Evolutionary conservation across 2,329 filamentous ascomycete species (phyloP).

Genomic region (Fusarium sp.): DNA sequence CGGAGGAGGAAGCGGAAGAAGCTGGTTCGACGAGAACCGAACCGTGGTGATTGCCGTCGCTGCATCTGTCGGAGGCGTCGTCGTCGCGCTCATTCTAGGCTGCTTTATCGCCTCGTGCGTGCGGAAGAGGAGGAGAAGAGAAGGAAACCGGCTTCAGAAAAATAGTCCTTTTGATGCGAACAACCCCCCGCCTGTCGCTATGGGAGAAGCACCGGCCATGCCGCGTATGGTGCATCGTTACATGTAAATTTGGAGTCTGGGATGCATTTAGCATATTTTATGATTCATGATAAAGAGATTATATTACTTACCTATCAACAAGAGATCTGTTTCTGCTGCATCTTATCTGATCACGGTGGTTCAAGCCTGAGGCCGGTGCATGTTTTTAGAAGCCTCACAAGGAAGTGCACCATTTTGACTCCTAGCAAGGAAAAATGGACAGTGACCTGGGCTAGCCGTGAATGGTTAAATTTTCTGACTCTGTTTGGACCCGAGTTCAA

Average conservation of each 20-base stretch:
- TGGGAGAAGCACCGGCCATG: neutral
- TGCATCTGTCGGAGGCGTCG: slow-evolving; percentile 19
- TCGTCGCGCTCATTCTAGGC: neutral
- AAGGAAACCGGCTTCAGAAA: neutral
- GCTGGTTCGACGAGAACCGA: slow-evolving; percentile 30
- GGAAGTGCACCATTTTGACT: neutral
- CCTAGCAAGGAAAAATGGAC: no score
- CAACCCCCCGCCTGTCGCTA: neutral
- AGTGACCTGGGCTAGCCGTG: no score
- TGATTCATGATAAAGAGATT: neutral
- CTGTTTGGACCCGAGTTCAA: neutral
- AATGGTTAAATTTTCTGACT: neutral
- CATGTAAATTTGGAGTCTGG: slow-evolving; percentile 7
- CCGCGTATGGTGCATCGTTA: slow-evolving; percentile 23
- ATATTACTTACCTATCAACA: neutral
- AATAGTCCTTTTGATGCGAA: slow-evolving; percentile 9
- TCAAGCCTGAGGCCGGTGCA: neutral
- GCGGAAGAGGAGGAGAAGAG: neutral
- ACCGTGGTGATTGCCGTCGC: slow-evolving; percentile 25
- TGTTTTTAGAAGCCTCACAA: neutral
- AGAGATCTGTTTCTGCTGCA: neutral
- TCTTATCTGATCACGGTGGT: neutral
- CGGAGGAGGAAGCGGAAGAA: neutral
- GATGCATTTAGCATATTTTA: neutral
- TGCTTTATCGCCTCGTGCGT: slow-evolving; percentile 14